These are phyloP conservation scores for Sonneratia alba DNA, from an alignment of 345 rosid species.

Conservation along the genomic window DNA sequence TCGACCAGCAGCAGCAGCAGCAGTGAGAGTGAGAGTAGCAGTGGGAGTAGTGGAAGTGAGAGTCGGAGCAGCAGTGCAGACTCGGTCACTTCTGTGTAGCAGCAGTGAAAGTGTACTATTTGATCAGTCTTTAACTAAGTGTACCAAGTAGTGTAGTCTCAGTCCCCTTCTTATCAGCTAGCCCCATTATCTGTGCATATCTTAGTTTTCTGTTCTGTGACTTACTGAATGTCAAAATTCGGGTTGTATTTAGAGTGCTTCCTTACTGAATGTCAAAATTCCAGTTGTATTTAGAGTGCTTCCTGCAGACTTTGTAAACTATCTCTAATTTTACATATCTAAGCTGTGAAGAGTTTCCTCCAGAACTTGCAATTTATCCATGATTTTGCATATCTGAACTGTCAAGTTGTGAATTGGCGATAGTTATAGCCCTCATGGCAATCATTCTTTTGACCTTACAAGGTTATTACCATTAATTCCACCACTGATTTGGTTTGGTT, in stretches of 20 bases:
- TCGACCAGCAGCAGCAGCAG: slow-evolving; percentile 46
- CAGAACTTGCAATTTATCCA: background rate
- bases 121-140: background rate
- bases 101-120: background rate
- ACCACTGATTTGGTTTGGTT: background rate
- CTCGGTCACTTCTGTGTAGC: slow-evolving; percentile 27
- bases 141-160: background rate
- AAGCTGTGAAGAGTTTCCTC: too few species aligned
- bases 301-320: background rate
- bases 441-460: background rate
- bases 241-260: background rate
- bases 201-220: background rate
- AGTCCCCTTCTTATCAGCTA: background rate
- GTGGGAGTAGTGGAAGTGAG: slow-evolving; percentile 31
- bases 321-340: background rate
- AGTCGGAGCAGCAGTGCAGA: slow-evolving; percentile 26
- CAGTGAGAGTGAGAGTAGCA: slow-evolving; percentile 31
- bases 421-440: background rate
- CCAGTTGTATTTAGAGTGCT: background rate
- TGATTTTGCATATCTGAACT: background rate
- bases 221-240: background rate
- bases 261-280: background rate
- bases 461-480: background rate
- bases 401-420: too few species aligned
- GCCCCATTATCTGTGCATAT: background rate